Conservation (phyloP, 805 yeast genomes). For the Phaffomyces antillensis region DNA sequence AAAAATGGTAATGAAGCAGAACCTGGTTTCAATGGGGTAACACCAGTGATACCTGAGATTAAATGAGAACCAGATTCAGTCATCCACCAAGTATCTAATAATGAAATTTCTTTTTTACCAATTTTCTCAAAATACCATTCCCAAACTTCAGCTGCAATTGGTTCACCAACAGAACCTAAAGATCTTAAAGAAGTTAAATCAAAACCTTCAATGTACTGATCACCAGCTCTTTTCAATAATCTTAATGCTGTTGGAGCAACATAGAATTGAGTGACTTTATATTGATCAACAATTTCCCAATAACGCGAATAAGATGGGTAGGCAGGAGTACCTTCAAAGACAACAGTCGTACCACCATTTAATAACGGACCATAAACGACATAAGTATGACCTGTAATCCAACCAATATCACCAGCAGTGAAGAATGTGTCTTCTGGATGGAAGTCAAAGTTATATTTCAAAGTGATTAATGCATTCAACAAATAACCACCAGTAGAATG, state of each 20-base stretch:
- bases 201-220: constrained; percentile 49
- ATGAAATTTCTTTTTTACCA: constrained; percentile 61
- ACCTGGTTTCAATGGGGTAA: constrained; percentile 79
- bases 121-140: constrained; percentile 74
- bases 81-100: constrained; percentile 85
- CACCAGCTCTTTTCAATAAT: constrained; percentile 70
- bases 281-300: constrained; percentile 69
- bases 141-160: constrained; percentile 82
- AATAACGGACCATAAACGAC: constrained; percentile 76
- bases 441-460: constrained; percentile 70
- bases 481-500: constrained; percentile 79
- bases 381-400: constrained; percentile 88
- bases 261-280: constrained; percentile 71
- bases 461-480: constrained; percentile 64
- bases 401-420: constrained; percentile 88
- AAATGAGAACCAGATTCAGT: constrained; percentile 82
- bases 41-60: constrained; percentile 69
- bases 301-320: constrained; percentile 75
- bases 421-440: constrained; percentile 68
- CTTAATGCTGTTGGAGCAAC: constrained; percentile 83
- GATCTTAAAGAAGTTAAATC: constrained; percentile 60
- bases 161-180: constrained; percentile 82
- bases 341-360: constrained; percentile 71
- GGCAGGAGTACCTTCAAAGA: constrained; percentile 84
- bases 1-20: constrained; percentile 81